A percentile compares a stretch with the other conserved stretches of the same genome.
Evolutionary conservation across 192 early-diverging fungal species (phyloP).

Genomic region (Blastocladiella britannica): DNA sequence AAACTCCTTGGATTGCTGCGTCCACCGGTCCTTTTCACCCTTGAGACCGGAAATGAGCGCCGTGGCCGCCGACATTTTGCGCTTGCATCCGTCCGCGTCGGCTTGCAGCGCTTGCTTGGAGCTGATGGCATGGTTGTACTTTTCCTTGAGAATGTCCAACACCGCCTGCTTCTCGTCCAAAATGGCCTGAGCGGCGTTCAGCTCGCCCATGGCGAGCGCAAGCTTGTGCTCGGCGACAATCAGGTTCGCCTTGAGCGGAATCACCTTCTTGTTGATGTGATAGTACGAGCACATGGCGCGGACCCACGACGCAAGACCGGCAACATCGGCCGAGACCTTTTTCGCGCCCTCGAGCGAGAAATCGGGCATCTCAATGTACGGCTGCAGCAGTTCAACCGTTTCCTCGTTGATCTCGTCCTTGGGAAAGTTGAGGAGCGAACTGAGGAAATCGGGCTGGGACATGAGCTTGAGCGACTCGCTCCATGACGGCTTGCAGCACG

Average conservation of each 20-base stretch:
- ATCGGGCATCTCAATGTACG: slow-evolving; percentile 60
- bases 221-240: slow-evolving; percentile 55
- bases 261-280: slow-evolving; percentile 81
- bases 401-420: slow-evolving; percentile 56
- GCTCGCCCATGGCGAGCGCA: slow-evolving; percentile 45
- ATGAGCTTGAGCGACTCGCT: slow-evolving; percentile 73
- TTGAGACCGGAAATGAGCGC: slow-evolving; percentile 67
- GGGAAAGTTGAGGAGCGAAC: slow-evolving; percentile 86
- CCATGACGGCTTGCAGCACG: slow-evolving; percentile 54
- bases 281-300: slow-evolving; percentile 84
- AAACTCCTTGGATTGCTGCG: slow-evolving; percentile 66
- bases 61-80: slow-evolving; percentile 75
- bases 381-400: slow-evolving; percentile 59
- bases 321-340: slow-evolving; percentile 90
- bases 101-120: slow-evolving; percentile 71
- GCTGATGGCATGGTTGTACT: slow-evolving; percentile 84
- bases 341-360: slow-evolving; percentile 89
- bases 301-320: slow-evolving; percentile 93
- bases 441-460: slow-evolving; percentile 88
- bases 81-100: slow-evolving; percentile 83
- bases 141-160: slow-evolving; percentile 79
- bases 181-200: slow-evolving; percentile 49
- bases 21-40: slow-evolving; percentile 87
- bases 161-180: slow-evolving; percentile 64
- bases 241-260: slow-evolving; percentile 85